phyloP scores from a whole-genome alignment of 2,329 filamentous ascomycete genomes.

The Colletotrichum echinochloae region DNA sequence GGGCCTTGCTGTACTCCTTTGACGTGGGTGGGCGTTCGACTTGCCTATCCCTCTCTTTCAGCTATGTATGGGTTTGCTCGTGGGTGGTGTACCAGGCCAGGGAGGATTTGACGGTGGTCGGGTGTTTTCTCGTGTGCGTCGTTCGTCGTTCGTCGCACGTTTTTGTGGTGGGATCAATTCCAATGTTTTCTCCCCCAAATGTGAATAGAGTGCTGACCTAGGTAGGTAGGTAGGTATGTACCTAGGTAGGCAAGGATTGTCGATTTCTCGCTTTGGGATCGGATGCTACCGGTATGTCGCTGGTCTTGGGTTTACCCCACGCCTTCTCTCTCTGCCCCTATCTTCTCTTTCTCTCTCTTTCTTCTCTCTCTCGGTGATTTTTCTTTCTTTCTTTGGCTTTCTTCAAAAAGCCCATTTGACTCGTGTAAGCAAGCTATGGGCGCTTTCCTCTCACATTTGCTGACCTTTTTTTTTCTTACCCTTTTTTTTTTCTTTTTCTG shows the following conservation, averaged over 20 bases:
- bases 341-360: background rate
- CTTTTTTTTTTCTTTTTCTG: background rate
- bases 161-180: background rate
- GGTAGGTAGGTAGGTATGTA: background rate
- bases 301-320: background rate
- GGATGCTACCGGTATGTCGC: constrained; percentile 4
- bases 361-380: background rate
- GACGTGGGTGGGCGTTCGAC: background rate
- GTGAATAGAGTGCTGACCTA: background rate
- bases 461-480: background rate
- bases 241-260: background rate
- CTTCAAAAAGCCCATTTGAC: background rate
- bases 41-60: background rate
- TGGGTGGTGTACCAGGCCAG: too few species aligned
- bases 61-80: background rate
- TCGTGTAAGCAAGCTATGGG: background rate
- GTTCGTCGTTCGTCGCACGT: background rate
- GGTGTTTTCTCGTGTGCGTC: background rate
- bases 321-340: background rate
- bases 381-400: background rate
- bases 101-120: background rate
- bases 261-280: background rate
- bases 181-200: background rate
- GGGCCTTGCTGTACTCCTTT: background rate
- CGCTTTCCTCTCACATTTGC: background rate